Evolutionary conservation across 2,329 filamentous ascomycete species (phyloP).

Genomic region (Thielaviopsis musarum): DNA sequence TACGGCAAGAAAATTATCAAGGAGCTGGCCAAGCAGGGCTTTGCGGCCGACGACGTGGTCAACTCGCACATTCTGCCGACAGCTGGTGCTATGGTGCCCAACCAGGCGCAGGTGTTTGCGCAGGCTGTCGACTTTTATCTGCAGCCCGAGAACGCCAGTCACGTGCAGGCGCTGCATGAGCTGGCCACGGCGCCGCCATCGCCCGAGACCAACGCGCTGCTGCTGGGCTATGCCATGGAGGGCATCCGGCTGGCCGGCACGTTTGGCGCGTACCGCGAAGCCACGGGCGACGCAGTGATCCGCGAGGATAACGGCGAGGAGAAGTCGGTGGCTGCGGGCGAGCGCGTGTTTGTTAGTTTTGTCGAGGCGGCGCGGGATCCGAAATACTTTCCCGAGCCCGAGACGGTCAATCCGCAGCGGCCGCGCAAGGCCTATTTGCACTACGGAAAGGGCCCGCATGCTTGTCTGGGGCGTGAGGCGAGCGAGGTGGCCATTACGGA

Average conservation of each 20-base stretch:
- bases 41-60: slow-evolving; percentile 48
- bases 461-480: slow-evolving; percentile 43
- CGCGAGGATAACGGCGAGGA: slow-evolving; percentile 28
- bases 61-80: slow-evolving; percentile 56
- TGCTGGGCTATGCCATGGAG: slow-evolving; percentile 56
- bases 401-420: slow-evolving; percentile 43
- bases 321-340: slow-evolving; percentile 36
- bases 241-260: slow-evolving; percentile 51
- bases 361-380: slow-evolving; percentile 40
- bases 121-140: slow-evolving; percentile 61
- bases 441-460: slow-evolving; percentile 45
- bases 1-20: slow-evolving; percentile 52
- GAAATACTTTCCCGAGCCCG: slow-evolving; percentile 41
- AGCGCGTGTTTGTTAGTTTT: slow-evolving; percentile 48
- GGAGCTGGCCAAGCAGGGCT: slow-evolving; percentile 43
- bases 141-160: slow-evolving; percentile 32
- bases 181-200: slow-evolving; percentile 37
- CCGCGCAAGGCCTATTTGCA: slow-evolving; percentile 48
- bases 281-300: slow-evolving; percentile 27
- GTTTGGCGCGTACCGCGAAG: slow-evolving; percentile 42
- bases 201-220: slow-evolving; percentile 41
- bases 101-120: slow-evolving; percentile 55
- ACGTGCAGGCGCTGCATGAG: slow-evolving; percentile 43
- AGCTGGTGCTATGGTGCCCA: slow-evolving; percentile 49
- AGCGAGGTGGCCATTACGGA: slow-evolving; percentile 46